Evolutionary conservation across 495 filamentous ascomycete genomes (phyloP).

Genomic region (Gamarada debralockiae): DNA sequence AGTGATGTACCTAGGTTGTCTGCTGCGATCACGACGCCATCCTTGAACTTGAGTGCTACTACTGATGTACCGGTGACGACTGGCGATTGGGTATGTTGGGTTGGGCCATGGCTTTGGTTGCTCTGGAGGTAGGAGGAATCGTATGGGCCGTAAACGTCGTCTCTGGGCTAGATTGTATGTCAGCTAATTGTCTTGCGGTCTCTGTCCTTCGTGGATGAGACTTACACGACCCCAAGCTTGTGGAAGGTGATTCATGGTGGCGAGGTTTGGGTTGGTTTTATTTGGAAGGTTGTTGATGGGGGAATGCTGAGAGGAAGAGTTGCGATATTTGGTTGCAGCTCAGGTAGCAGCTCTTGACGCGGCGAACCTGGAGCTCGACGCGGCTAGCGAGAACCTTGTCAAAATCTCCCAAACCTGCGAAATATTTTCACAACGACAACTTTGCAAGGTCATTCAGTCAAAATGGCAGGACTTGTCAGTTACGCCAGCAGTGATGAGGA

Average conservation of each 20-base stretch:
- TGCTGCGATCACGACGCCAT: constrained; percentile 92
- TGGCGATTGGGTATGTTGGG: constrained; percentile 82
- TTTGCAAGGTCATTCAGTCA: neutral
- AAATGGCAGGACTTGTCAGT: constrained; percentile 63
- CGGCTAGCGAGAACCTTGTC: too few species aligned
- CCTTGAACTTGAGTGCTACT: constrained; percentile 88
- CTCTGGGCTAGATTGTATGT: constrained; percentile 25
- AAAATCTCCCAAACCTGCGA: too few species aligned
- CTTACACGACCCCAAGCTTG: constrained; percentile 94
- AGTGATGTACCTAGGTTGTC: constrained; percentile 80
- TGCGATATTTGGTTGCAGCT: neutral
- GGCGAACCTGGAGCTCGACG: neutral
- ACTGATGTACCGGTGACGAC: constrained; percentile 96
- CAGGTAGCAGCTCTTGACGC: neutral
- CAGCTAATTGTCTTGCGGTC: constrained; percentile 27
- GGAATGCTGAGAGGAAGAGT: neutral
- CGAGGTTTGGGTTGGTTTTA: neutral
- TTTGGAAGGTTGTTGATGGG: neutral
- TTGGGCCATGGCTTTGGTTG: constrained; percentile 49
- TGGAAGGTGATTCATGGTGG: constrained; percentile 85
- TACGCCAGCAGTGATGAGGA: constrained; percentile 83
- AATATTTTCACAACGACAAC: too few species aligned
- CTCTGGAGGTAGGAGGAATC: constrained; percentile 74
- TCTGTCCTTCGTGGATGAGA: neutral
- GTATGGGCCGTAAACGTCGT: constrained; percentile 89